A percentile compares a stretch with the other conserved stretches of the same genome.
Conservation (phyloP, 805 yeast species). For the Kluyveromyces lactis region DNA sequence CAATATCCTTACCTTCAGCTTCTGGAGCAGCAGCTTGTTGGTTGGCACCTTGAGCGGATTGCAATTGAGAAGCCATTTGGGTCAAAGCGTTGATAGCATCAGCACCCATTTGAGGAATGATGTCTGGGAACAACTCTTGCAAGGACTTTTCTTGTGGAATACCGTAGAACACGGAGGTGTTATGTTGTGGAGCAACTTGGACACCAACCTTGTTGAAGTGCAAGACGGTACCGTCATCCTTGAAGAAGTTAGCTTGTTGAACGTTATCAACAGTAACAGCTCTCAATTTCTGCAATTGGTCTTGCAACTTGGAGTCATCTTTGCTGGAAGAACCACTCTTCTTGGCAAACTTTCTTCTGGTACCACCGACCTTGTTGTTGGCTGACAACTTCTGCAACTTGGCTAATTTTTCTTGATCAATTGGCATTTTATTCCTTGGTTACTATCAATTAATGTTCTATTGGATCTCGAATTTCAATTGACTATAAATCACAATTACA, state of each 20-base stretch:
- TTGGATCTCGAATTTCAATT: too few relatives aligned
- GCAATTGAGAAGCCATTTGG: constrained; percentile 83
- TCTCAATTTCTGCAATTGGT: constrained; percentile 78
- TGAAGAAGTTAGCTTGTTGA: constrained; percentile 97
- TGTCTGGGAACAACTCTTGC: constrained; percentile 87
- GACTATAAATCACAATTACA: too few relatives aligned
- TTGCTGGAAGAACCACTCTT: constrained; percentile 40
- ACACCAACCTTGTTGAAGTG: constrained; percentile 96
- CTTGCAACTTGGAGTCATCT: constrained; percentile 87
- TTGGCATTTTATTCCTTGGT: constrained; percentile 46
- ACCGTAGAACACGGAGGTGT: constrained; percentile 93
- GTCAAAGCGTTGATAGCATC: constrained; percentile 87
- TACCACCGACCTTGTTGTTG: constrained; percentile 73
- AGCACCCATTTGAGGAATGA: constrained; percentile 92
- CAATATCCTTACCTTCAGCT: constrained; percentile 51
- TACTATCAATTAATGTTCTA: too few relatives aligned
- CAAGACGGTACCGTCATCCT: constrained; percentile 90
- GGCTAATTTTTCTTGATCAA: constrained; percentile 91
- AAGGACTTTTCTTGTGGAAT: constrained; percentile 87
- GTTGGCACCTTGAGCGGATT: constrained; percentile 46
- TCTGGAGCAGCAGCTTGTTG: constrained; percentile 41
- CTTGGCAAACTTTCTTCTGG: constrained; percentile 91
- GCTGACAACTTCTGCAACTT: constrained; percentile 74
- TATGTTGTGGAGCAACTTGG: constrained; percentile 83
- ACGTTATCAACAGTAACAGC: constrained; percentile 83